Evolutionary conservation across 2,329 filamentous ascomycete genomes (phyloP).

Genomic region (Beauveria bassiana): DNA sequence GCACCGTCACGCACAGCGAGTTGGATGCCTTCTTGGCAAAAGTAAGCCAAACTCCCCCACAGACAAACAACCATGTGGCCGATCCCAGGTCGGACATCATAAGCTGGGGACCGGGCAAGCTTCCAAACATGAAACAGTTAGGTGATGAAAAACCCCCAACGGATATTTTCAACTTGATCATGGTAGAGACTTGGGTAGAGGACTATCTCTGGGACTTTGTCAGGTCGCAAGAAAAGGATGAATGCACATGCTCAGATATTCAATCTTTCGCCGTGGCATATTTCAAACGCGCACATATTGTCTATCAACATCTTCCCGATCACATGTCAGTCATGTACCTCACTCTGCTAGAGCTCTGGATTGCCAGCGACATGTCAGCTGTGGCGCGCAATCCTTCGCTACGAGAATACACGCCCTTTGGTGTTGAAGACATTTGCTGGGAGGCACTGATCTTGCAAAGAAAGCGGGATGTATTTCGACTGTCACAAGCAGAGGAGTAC

Average conservation of each 20-base stretch:
- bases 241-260: constrained; percentile 23
- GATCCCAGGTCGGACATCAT: background rate
- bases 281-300: constrained; percentile 16
- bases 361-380: constrained; percentile 43
- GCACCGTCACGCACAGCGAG: background rate
- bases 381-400: constrained; percentile 32
- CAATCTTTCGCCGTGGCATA: constrained; percentile 26
- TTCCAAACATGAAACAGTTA: background rate
- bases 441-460: constrained; percentile 36
- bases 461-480: constrained; percentile 34
- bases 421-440: constrained; percentile 29
- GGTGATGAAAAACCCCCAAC: background rate
- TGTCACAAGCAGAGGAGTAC: constrained; percentile 38
- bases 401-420: constrained; percentile 35
- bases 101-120: background rate
- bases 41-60: background rate
- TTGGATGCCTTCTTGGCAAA: background rate
- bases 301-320: constrained; percentile 35
- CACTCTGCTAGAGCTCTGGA: constrained; percentile 49
- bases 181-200: constrained; percentile 42
- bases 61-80: background rate
- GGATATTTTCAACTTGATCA: constrained; percentile 20
- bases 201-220: constrained; percentile 32
- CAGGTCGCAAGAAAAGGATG: constrained; percentile 12
- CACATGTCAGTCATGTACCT: constrained; percentile 45